Conservation (phyloP, 2,329 filamentous ascomycete genomes). For the Trichoderma pleuroti region DNA sequence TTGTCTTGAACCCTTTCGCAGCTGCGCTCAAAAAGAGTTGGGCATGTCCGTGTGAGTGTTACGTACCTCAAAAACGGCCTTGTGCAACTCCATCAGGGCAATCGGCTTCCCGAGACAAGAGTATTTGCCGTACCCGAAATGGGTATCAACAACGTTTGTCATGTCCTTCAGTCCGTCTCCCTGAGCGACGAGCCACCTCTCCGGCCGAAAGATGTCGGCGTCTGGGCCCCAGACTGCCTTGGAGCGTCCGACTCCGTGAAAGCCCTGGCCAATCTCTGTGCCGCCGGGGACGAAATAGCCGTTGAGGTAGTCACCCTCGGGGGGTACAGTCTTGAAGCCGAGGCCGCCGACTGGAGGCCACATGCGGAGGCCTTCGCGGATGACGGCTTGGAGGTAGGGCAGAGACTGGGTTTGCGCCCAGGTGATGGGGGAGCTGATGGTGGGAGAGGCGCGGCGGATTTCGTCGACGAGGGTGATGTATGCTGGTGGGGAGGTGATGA, state of each 20-base stretch:
- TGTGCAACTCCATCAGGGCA: conserved; percentile 48
- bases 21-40: not conserved
- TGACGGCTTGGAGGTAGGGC: conserved; percentile 54
- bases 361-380: conserved; percentile 55
- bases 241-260: conserved; percentile 52
- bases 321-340: conserved; percentile 52
- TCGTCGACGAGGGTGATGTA: conserved; percentile 41
- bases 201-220: conserved; percentile 50
- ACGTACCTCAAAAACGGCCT: conserved; percentile 46
- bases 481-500: conserved; percentile 44
- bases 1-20: fast-evolving
- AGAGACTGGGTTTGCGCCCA: conserved; percentile 48
- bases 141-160: conserved; percentile 37
- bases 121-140: conserved; percentile 46
- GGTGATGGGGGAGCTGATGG: conserved; percentile 37
- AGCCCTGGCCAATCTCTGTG: conserved; percentile 51
- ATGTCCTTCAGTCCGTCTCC: conserved; percentile 33
- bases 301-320: conserved; percentile 49
- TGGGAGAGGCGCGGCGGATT: conserved; percentile 40
- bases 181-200: conserved; percentile 48
- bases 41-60: not conserved
- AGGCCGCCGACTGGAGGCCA: conserved; percentile 52
- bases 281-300: conserved; percentile 51
- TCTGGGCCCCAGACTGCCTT: conserved; percentile 48
- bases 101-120: conserved; percentile 46